Percentiles rank a stretch among this genome's conserved stretches.
phyloP scores from a whole-genome alignment of 805 yeast genomes.

The Groenewaldozyma salmanticensis region DNA sequence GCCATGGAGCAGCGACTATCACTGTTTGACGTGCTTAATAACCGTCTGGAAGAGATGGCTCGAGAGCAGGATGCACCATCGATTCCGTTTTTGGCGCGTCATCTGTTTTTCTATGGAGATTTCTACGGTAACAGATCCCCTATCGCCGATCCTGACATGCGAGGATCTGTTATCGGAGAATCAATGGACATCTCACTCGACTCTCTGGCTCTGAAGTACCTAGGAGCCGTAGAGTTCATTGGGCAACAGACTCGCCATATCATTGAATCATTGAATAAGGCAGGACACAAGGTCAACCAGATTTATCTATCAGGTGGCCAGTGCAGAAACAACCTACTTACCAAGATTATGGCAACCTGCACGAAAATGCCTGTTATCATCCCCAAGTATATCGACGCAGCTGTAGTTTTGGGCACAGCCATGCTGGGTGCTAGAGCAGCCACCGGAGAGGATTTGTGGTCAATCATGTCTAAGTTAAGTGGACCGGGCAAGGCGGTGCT shows the following conservation, averaged over 20 bases:
- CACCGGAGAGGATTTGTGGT: conserved; percentile 56
- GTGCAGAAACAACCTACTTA: conserved; percentile 81
- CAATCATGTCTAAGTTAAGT: conserved; percentile 72
- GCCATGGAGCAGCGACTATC: conserved; percentile 57
- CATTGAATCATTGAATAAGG: conserved; percentile 67
- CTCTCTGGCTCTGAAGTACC: conserved; percentile 73
- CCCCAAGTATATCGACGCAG: conserved; percentile 92
- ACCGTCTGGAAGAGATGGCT: conserved; percentile 58
- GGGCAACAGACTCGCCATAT: conserved; percentile 97
- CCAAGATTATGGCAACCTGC: conserved; percentile 85
- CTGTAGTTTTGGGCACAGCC: conserved; percentile 95
- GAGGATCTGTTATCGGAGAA: conserved; percentile 85
- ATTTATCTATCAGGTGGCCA: conserved; percentile 95
- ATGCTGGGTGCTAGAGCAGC: conserved; percentile 92
- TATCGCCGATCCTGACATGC: conserved; percentile 91
- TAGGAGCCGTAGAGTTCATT: conserved; percentile 94
- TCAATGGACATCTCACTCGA: conserved; percentile 83
- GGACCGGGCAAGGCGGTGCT: conserved; percentile 72
- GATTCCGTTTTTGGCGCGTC: conserved; percentile 71
- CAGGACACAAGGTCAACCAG: conserved; percentile 68
- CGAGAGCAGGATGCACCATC: conserved; percentile 51
- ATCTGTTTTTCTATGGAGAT: conserved; percentile 90
- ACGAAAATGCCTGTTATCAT: conserved; percentile 86
- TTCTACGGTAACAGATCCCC: conserved; percentile 96
- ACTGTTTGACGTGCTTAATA: conserved; percentile 75